phyloP scores from a whole-genome alignment of 441 rosid species.

The Croton setiger region DNA sequence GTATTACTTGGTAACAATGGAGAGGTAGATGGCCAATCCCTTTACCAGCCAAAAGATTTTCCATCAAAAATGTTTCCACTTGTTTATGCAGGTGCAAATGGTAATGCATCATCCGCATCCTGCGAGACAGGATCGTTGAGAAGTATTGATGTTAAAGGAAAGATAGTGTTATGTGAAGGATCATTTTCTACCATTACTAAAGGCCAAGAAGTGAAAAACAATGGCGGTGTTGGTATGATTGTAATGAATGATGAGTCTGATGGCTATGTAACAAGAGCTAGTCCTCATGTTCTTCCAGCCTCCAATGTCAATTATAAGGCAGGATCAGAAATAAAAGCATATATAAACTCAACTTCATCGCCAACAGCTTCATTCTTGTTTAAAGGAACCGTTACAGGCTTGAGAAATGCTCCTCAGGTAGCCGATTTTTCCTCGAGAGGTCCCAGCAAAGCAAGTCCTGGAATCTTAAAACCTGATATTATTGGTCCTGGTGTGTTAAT shows the following conservation, averaged over 20 bases:
- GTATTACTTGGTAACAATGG: slow-evolving; percentile 39
- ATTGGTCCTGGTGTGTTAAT: slow-evolving; percentile 23
- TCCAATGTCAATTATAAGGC: slow-evolving; percentile 22
- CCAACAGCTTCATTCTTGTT: slow-evolving; percentile 29
- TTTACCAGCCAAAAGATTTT: slow-evolving; percentile 37
- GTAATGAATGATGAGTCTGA: slow-evolving; percentile 18
- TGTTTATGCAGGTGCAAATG: slow-evolving; percentile 37
- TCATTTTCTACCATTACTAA: not conserved
- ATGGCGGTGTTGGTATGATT: slow-evolving; percentile 38
- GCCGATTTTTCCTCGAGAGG: slow-evolving; percentile 35
- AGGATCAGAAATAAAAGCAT: slow-evolving; percentile 27
- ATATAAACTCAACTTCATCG: slow-evolving; percentile 18
- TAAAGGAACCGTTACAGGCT: slow-evolving; percentile 28
- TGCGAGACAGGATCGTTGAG: slow-evolving; percentile 36
- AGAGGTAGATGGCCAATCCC: slow-evolving; percentile 36
- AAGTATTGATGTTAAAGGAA: slow-evolving; percentile 35
- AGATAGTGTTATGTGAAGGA: slow-evolving; percentile 46
- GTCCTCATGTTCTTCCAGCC: slow-evolving; percentile 32
- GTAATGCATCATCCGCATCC: slow-evolving; percentile 14
- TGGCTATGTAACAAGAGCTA: slow-evolving; percentile 18
- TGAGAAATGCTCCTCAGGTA: slow-evolving; percentile 27
- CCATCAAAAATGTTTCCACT: slow-evolving; percentile 34
- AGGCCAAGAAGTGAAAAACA: slow-evolving; percentile 34
- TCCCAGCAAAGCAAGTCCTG: slow-evolving; percentile 23
- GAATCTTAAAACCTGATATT: slow-evolving; percentile 26